These are phyloP conservation scores for Endothia cerciana DNA, from an alignment of 2,329 filamentous ascomycete genomes.

Conservation along the genomic window DNA sequence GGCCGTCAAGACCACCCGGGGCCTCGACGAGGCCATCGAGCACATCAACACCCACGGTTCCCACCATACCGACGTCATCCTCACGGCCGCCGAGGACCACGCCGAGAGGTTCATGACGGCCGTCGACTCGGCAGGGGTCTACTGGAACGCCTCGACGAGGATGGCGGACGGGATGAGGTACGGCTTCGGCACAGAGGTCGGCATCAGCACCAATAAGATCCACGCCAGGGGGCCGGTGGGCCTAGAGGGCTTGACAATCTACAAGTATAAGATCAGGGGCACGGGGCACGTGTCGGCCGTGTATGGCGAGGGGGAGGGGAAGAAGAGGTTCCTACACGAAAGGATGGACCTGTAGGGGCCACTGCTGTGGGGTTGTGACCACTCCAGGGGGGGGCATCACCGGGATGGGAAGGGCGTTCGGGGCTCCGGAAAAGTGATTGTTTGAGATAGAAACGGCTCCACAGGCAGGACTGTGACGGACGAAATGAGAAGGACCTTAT, in stretches of 20 bases:
- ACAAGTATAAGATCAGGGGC: slow-evolving; percentile 91
- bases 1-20: slow-evolving; percentile 78
- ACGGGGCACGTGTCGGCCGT: slow-evolving; percentile 78
- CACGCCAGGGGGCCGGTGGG: slow-evolving; percentile 93
- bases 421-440: slow-evolving; percentile 5
- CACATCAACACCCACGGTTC: slow-evolving; percentile 95
- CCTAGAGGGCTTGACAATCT: slow-evolving; percentile 91
- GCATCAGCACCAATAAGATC: slow-evolving; percentile 98
- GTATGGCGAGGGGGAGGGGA: slow-evolving; percentile 69
- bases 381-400: not conserved
- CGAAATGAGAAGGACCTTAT: not conserved
- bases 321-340: slow-evolving; percentile 64
- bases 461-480: not conserved
- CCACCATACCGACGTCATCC: slow-evolving; percentile 90
- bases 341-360: slow-evolving; percentile 46
- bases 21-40: slow-evolving; percentile 70
- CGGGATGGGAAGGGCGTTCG: slow-evolving; percentile 4
- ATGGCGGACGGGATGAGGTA: slow-evolving; percentile 97
- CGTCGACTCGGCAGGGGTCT: slow-evolving; percentile 89
- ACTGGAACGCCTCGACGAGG: slow-evolving; percentile 94
- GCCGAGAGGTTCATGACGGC: slow-evolving; percentile 84
- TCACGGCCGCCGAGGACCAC: slow-evolving; percentile 69
- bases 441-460: not conserved
- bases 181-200: slow-evolving; percentile 96
- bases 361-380: not conserved